Evolutionary conservation across 768 basidiomycete genomes (phyloP).

Genomic region (Phlebiopsis flavidoalba): DNA sequence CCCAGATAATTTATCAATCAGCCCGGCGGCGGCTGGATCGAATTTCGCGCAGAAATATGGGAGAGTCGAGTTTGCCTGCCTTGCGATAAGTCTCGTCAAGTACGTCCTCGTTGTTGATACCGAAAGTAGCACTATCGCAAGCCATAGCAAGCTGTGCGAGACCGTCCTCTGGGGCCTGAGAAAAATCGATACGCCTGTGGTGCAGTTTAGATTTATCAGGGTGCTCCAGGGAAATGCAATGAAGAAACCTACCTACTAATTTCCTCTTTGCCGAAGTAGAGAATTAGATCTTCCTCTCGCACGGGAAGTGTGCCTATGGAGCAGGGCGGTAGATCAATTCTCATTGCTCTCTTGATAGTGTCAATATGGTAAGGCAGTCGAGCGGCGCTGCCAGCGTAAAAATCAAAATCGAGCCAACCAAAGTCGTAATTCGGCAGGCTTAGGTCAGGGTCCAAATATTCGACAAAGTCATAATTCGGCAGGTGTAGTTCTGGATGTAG

Average conservation of each 20-base stretch:
- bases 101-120: constrained; percentile 30
- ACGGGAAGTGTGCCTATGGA: neutral
- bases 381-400: no score
- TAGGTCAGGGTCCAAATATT: no score
- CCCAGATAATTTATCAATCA: constrained; percentile 26
- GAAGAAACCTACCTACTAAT: neutral
- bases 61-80: constrained; percentile 37
- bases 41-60: constrained; percentile 31
- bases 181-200: constrained; percentile 13
- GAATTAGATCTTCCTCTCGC: neutral
- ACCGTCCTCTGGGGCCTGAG: constrained; percentile 2
- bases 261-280: constrained; percentile 2
- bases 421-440: no score
- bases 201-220: neutral
- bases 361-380: no score
- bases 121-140: constrained; percentile 39
- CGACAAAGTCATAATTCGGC: no score
- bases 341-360: neutral
- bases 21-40: constrained; percentile 21
- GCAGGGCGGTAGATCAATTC: neutral
- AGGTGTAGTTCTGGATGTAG: no score
- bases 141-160: constrained; percentile 27
- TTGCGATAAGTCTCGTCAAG: constrained; percentile 42
- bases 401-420: no score
- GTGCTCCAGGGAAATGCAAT: neutral